Evolutionary conservation across 192 early-diverging fungal genomes (phyloP).

Genomic region (Cetraspora pellucida): DNA sequence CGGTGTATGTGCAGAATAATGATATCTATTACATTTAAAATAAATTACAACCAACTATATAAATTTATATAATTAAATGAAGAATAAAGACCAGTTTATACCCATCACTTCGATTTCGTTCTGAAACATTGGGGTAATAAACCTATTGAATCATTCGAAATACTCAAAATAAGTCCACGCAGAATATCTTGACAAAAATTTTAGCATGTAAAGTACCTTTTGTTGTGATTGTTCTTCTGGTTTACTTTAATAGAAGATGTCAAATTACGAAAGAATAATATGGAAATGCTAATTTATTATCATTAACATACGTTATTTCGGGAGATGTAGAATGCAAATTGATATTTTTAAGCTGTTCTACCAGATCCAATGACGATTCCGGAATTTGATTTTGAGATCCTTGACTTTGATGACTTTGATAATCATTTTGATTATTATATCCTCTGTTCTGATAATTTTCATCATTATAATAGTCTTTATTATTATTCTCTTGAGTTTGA

Average conservation of each 20-base stretch:
- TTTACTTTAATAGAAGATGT: neutral
- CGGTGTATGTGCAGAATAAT: neutral
- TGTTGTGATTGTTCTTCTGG: neutral
- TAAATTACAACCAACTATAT: neutral
- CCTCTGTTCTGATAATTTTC: too few species aligned
- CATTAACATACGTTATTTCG: neutral
- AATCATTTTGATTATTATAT: too few species aligned
- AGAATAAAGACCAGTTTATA: neutral
- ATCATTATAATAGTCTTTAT: too few species aligned
- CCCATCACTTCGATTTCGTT: constrained; percentile 28
- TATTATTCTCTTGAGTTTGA: too few species aligned
- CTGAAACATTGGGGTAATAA: constrained; percentile 21
- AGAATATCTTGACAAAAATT: too few species aligned
- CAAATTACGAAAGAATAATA: neutral
- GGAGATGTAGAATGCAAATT: neutral
- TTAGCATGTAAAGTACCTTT: too few species aligned
- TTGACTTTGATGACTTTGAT: neutral
- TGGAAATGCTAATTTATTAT: neutral
- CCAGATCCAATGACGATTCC: neutral
- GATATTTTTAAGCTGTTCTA: neutral
- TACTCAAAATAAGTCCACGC: too few species aligned
- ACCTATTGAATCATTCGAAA: neutral
- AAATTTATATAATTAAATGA: neutral
- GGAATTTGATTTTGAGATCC: neutral
- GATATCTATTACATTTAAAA: neutral